Percentiles rank a stretch among this genome's conserved stretches.
These are phyloP conservation scores for Helminthosporium solani DNA, from an alignment of 2,329 filamentous ascomycete genomes.

Conservation along the genomic window DNA sequence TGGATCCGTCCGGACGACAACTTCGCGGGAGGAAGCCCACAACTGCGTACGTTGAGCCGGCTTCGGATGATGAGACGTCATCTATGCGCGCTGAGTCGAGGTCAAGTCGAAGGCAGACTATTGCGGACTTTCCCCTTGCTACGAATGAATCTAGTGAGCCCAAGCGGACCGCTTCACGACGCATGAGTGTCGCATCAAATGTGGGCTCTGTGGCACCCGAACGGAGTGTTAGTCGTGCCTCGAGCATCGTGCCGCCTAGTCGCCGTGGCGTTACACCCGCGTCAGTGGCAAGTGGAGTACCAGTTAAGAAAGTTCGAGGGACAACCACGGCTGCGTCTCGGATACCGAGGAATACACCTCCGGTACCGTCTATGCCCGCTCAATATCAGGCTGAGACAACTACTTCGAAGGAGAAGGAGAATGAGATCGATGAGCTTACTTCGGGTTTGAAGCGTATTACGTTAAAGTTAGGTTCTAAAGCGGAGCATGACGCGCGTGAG, in stretches of 20 bases:
- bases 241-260: conserved; percentile 45
- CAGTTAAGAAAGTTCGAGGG: conserved; percentile 62
- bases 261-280: conserved; percentile 27
- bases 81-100: conserved; percentile 25
- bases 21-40: conserved; percentile 67
- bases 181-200: conserved; percentile 50
- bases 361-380: conserved; percentile 46
- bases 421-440: conserved; percentile 52
- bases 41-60: conserved; percentile 55
- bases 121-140: conserved; percentile 39
- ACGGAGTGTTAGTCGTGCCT: conserved; percentile 34
- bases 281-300: conserved; percentile 41
- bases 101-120: conserved; percentile 41
- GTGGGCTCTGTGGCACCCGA: conserved; percentile 42
- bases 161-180: conserved; percentile 34
- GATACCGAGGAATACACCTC: conserved; percentile 40
- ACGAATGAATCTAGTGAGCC: conserved; percentile 21
- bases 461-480: conserved; percentile 58
- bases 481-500: conserved; percentile 58
- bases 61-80: conserved; percentile 41
- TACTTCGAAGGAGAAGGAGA: conserved; percentile 31
- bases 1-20: conserved; percentile 58
- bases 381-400: conserved; percentile 29
- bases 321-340: conserved; percentile 39
- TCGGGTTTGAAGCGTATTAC: conserved; percentile 59